phyloP scores from a whole-genome alignment of 257 asterid genomes.

The Marsdenia floribunda region DNA sequence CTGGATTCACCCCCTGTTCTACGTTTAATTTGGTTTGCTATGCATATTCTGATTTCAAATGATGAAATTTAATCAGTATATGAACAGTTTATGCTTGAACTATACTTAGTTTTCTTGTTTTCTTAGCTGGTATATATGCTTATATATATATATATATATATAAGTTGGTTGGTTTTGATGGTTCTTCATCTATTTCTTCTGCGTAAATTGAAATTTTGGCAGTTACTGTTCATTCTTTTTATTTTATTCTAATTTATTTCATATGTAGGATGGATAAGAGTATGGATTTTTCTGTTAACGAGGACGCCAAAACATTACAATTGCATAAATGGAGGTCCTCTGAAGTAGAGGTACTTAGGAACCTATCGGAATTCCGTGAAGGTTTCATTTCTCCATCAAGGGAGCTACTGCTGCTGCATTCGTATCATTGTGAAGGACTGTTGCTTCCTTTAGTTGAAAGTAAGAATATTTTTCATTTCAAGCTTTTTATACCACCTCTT shows the following conservation, averaged over 20 bases:
- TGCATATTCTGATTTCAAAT: neutral
- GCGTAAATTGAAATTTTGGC: neutral
- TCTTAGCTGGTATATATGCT: neutral
- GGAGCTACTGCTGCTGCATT: constrained; percentile 55
- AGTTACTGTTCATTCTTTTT: neutral
- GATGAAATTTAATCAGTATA: neutral
- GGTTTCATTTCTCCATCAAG: constrained; percentile 88
- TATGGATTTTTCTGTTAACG: constrained; percentile 31
- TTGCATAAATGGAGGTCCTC: constrained; percentile 78
- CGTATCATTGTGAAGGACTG: constrained; percentile 62
- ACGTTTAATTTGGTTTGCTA: neutral
- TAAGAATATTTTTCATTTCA: constrained; percentile 15
- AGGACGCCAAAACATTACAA: constrained; percentile 63
- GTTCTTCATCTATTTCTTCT: neutral
- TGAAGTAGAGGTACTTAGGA: constrained; percentile 43
- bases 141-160: neutral
- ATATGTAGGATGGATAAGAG: neutral
- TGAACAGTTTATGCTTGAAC: neutral
- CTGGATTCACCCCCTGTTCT: neutral
- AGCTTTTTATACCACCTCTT: constrained; percentile 8
- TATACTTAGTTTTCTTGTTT: neutral
- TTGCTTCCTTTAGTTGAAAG: constrained; percentile 76
- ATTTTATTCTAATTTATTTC: neutral
- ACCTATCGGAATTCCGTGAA: constrained; percentile 61
- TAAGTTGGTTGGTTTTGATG: neutral